phyloP scores from a whole-genome alignment of 192 early-diverging fungal species.

The Backusella liffmaniae region DNA sequence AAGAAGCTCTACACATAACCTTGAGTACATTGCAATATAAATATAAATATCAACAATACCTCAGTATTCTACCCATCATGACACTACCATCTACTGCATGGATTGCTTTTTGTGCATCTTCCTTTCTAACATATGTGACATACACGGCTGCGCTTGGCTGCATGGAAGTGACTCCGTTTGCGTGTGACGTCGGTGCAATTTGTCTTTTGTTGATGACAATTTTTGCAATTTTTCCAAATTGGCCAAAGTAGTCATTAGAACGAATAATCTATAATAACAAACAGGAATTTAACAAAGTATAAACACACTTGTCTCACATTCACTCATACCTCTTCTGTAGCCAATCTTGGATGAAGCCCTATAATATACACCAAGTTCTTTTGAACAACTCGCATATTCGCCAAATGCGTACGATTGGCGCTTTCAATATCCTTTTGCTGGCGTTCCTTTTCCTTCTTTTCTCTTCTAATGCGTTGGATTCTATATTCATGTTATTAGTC shows the following conservation, averaged over 20 bases:
- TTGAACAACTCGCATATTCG: conserved; percentile 93
- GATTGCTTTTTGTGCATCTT: conserved; percentile 91
- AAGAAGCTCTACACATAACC: conserved; percentile 68
- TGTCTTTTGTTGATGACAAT: conserved; percentile 85
- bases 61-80: conserved; percentile 81
- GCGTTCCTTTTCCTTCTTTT: conserved; percentile 82
- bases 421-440: conserved; percentile 89
- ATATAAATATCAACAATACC: conserved; percentile 39
- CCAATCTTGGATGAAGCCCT: conserved; percentile 81
- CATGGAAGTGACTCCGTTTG: conserved; percentile 29
- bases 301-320: too few relatives aligned
- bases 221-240: conserved; percentile 95
- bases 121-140: conserved; percentile 86
- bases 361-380: conserved; percentile 98
- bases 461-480: conserved; percentile 68
- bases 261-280: conserved; percentile 55
- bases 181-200: conserved; percentile 42
- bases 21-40: neutral
- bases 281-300: too few relatives aligned
- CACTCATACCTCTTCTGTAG: conserved; percentile 78
- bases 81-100: conserved; percentile 91
- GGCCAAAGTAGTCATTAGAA: conserved; percentile 94
- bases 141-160: conserved; percentile 79
- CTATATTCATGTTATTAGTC: neutral
- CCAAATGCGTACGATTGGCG: conserved; percentile 71